These are phyloP conservation scores for Cryptococcus neoformans DNA, from an alignment of 1,284 basidiomycete species.

Conservation along the genomic window DNA sequence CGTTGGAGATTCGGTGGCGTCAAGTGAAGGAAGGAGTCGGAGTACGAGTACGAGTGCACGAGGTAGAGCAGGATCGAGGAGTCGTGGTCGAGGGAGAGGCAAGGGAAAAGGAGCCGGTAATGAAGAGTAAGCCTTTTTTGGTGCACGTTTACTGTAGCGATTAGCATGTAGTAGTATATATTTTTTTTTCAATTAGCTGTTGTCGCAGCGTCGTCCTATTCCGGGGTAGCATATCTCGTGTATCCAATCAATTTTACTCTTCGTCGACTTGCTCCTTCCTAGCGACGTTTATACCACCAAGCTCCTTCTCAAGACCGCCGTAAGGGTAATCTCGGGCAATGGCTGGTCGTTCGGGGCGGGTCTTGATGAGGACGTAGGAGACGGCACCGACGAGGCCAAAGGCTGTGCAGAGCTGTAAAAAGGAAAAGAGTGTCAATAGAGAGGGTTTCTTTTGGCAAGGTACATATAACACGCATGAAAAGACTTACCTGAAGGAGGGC, in stretches of 20 bases:
- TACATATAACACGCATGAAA: background rate
- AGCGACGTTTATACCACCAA: slow-evolving; percentile 35
- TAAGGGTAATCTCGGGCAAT: slow-evolving; percentile 44
- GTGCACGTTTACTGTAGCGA: background rate
- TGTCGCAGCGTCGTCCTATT: background rate
- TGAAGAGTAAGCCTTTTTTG: slow-evolving; percentile 4
- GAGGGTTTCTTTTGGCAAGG: background rate
- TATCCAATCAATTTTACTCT: slow-evolving; percentile 23
- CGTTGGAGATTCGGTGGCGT: background rate
- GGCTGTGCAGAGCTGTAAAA: slow-evolving; percentile 27
- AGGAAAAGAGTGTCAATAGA: background rate
- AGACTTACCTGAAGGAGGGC: slow-evolving; percentile 33
- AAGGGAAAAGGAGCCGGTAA: slow-evolving; percentile 1
- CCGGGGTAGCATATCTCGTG: background rate
- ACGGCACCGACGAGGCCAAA: slow-evolving; percentile 34
- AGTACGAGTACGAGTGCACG: slow-evolving; percentile 5
- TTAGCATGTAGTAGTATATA: slow-evolving; percentile 2
- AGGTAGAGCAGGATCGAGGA: slow-evolving; percentile 5
- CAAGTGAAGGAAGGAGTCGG: slow-evolving; percentile 2
- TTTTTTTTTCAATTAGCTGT: no score
- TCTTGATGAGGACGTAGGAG: slow-evolving; percentile 31
- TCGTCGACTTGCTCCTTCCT: slow-evolving; percentile 33
- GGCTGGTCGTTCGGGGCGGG: slow-evolving; percentile 28
- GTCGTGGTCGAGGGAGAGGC: slow-evolving; percentile 10
- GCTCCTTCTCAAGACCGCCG: slow-evolving; percentile 43